These are phyloP conservation scores for Kuraishia molischiana DNA, from an alignment of 805 yeast species.

Conservation along the genomic window DNA sequence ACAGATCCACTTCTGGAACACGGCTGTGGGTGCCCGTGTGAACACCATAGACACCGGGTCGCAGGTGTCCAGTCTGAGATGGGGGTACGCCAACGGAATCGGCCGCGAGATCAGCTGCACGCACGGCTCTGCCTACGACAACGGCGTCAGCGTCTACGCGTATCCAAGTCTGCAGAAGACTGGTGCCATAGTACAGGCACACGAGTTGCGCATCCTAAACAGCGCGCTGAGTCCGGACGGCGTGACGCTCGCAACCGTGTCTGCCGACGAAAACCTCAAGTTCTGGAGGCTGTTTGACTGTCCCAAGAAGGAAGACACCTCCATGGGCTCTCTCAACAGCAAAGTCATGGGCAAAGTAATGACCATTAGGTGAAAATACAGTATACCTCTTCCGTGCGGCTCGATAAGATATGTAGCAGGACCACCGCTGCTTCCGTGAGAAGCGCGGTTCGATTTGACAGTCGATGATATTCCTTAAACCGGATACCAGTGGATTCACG, in stretches of 20 bases:
- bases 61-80: slow-evolving; percentile 85
- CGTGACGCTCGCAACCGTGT: slow-evolving; percentile 83
- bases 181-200: slow-evolving; percentile 81
- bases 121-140: slow-evolving; percentile 79
- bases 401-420: no score
- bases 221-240: slow-evolving; percentile 88
- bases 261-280: slow-evolving; percentile 93
- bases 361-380: slow-evolving; percentile 42
- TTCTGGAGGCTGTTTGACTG: slow-evolving; percentile 85
- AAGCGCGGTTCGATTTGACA: no score
- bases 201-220: slow-evolving; percentile 77
- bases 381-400: no score
- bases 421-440: no score
- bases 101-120: slow-evolving; percentile 84
- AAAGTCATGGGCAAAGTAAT: slow-evolving; percentile 40
- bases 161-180: slow-evolving; percentile 81
- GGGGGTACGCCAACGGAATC: slow-evolving; percentile 76
- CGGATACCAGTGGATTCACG: no score
- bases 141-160: slow-evolving; percentile 73
- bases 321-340: slow-evolving; percentile 24
- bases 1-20: slow-evolving; percentile 90
- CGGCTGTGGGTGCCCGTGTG: slow-evolving; percentile 79
- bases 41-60: slow-evolving; percentile 87
- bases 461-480: no score
- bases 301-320: slow-evolving; percentile 5